Conservation (phyloP, 2,329 filamentous ascomycete genomes). For the Penicillium frequentans region DNA sequence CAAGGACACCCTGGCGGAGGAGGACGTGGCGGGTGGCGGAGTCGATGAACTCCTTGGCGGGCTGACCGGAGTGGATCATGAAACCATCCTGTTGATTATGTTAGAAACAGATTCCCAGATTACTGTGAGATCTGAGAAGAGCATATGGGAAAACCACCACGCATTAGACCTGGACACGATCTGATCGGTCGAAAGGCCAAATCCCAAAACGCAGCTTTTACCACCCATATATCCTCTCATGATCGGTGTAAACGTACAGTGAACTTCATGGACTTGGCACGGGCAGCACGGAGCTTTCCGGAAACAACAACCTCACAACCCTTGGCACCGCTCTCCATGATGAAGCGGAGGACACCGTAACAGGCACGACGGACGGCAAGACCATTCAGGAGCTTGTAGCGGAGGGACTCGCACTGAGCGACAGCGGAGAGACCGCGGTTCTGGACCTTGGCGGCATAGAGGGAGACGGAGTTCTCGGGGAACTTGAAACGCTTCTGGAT, state of each 20-base stretch:
- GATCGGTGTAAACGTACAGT: constrained; percentile 61
- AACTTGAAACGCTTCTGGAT: constrained; percentile 99
- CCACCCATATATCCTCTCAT: background rate
- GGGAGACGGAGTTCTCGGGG: constrained; percentile 99
- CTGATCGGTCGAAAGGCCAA: constrained; percentile 5
- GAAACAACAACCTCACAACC: constrained; percentile 99
- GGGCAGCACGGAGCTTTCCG: constrained; percentile 96
- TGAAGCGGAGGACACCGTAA: constrained; percentile 99
- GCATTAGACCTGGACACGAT: background rate
- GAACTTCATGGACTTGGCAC: constrained; percentile 99
- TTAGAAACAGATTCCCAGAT: constrained; percentile 9
- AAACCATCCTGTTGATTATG: constrained; percentile 71
- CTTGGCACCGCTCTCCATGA: constrained; percentile 99
- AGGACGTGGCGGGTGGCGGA: constrained; percentile 97
- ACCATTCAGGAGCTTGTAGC: constrained; percentile 99
- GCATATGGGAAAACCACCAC: background rate
- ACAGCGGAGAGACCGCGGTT: constrained; percentile 99
- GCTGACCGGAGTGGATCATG: constrained; percentile 99
- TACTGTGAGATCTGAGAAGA: background rate
- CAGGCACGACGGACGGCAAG: constrained; percentile 97
- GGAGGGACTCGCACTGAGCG: constrained; percentile 99
- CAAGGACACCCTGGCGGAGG: constrained; percentile 98
- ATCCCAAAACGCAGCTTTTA: background rate
- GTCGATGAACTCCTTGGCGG: constrained; percentile 99
- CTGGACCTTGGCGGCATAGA: constrained; percentile 99